Evolutionary conservation across 2,329 filamentous ascomycete species (phyloP), one percentile per base, ranked within the genome.

Genomic region (Coniochaeta sp.): DNA sequence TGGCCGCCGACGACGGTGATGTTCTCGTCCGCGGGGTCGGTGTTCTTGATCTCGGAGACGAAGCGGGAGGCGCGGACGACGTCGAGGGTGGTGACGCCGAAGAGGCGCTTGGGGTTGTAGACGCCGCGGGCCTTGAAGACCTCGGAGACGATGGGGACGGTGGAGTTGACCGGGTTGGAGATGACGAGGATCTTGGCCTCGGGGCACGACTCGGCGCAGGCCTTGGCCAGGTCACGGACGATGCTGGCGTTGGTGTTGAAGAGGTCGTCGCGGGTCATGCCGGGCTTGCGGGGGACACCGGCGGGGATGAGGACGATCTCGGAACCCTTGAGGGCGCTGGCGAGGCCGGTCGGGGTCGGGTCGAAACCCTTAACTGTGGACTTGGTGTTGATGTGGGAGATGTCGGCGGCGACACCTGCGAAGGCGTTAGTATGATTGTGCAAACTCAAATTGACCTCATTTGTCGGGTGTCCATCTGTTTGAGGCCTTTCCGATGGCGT

Each of bases 231-330:
- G 80, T 98, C 95, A 74, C 93, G 93, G 76, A 99, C 95, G 77
- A 99, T 99, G 76, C 91, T 96, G 78, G 95, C 95, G 80, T 99
- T 99, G 85, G 93, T 99, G 88, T 98, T 98, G 92, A 99, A 99
- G 67, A 99, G 89, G 77, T 99, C 93, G 80, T 99, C 95, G 84
- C 95, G 93, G 81, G 90, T 96, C 95, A 99, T 99, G 81, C 95
- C 95, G 76, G 95, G 95, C 87, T 97, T 97, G 82, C 95, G 92
- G 74, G 95, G 95, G 68, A 99, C 93, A 84, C 95, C 95, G 73
- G 95, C 95, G 73, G 95, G 95, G 78, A 99, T 98, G 74, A 99
- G 87, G 73, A 99, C 91, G 70, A 99, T 88, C 79, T 98, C 92
- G 72, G 92, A 82, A 74, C 85, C 93, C 81, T 90, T 89, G 76